Base-by-base conservation (phyloP, 805 yeast genomes). In the Candida adriatica region DNA sequence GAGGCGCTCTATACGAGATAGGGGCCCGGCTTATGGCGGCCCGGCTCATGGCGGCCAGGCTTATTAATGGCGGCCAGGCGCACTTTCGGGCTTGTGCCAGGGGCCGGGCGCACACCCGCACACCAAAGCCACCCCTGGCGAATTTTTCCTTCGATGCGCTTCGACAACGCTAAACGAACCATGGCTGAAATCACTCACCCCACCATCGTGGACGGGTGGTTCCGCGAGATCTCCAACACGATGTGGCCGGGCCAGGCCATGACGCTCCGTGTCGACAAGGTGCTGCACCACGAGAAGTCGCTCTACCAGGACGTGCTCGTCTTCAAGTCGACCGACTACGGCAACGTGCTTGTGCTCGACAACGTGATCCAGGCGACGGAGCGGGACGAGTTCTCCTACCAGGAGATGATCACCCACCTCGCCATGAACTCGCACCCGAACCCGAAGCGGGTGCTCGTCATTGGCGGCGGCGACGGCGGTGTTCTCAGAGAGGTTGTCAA, bases 201-300 rank as follows among this genome's bases (percentile, higher is more conserved):
- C 33, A 61, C 66, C 11, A 62, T 62, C 43, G 38, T 40, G 56
- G 87, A 92, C 61, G 96, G 96, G 54, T 90, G 98, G 98, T 90
- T 90, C 66, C 78, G 90, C 51, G 98, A 90, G 62, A 70, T 83
- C 58, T 83, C 95, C 46, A 85, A 88, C 60, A 84, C 94, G 56
- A 82, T 86, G 85, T 90, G 96, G 94, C 97, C 98, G 18, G 98
- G 98, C 45, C 95, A 88, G 70, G 97, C 96, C 47, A 79, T 92
- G 92, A 74, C 87, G 31, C 69, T 90, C 48, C 73, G 78, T 43
- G 97, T 90, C 37, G 86, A 90, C 46, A 77, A 87, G 60, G 73
- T 90, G 32, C 70, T 90, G 45, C 87, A 83, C 62, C 81, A 73
- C 41, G 95, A 81, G 58, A 72, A 79, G 60, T 84, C 96, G 39